Percentiles rank a stretch among this genome's conserved stretches.
Evolutionary conservation across 345 rosid species (phyloP).

Genomic region (Aegle marmelos): DNA sequence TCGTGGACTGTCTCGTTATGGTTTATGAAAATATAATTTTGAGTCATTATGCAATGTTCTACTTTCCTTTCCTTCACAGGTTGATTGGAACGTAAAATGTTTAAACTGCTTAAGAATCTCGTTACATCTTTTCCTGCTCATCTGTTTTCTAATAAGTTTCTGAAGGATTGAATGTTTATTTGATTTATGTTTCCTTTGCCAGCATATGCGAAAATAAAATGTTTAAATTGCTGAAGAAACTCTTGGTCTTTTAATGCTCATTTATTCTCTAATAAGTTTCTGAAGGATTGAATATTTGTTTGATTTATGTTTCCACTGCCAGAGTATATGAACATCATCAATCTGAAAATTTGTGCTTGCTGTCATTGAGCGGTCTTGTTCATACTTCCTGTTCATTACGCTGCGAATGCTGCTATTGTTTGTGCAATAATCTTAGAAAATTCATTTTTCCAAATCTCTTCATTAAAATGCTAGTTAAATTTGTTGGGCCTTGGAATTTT

Average conservation of each 20-base stretch:
- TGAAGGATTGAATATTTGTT: neutral
- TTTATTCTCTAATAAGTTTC: neutral
- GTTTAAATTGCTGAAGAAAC: neutral
- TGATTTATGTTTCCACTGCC: neutral
- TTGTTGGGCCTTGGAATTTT: neutral
- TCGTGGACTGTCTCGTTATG: neutral
- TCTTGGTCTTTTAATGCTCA: neutral
- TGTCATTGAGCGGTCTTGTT: neutral
- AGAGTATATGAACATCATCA: neutral
- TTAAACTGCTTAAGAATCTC: neutral
- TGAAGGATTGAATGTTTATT: neutral
- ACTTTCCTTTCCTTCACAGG: neutral
- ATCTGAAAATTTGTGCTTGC: neutral
- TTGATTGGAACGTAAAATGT: neutral
- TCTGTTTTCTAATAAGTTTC: neutral
- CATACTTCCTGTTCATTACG: neutral
- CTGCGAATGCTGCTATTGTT: neutral
- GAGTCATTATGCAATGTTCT: neutral
- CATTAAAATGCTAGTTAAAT: neutral
- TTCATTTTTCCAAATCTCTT: neutral
- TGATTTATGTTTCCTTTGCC: neutral
- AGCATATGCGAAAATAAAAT: neutral
- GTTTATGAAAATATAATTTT: neutral
- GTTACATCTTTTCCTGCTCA: neutral
- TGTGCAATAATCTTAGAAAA: neutral